Evolutionary conservation across 2,329 filamentous ascomycete genomes (phyloP).

Genomic region (Alternaria tenuissima): DNA sequence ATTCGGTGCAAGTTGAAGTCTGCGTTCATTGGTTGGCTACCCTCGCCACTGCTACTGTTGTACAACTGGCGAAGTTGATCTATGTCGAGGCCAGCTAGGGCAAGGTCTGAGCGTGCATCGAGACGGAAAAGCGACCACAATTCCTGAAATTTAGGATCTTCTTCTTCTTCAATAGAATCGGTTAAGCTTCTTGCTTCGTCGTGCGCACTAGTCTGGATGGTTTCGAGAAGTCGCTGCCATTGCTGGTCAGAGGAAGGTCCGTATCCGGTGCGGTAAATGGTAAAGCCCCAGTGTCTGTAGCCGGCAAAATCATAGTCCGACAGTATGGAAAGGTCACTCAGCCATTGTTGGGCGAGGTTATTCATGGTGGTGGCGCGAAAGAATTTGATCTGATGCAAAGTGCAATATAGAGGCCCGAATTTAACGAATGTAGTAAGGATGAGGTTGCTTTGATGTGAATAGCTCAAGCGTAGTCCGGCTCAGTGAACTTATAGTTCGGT

Average conservation of each 20-base stretch:
- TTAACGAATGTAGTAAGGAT: not conserved
- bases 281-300: slow-evolving; percentile 23
- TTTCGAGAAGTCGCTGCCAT: slow-evolving; percentile 24
- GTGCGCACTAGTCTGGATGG: slow-evolving; percentile 10
- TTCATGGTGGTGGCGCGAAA: not conserved
- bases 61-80: slow-evolving; percentile 24
- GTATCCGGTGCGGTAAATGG: slow-evolving; percentile 26
- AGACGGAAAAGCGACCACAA: slow-evolving; percentile 22
- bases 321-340: not conserved
- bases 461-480: not conserved
- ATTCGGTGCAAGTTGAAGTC: slow-evolving; percentile 11
- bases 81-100: slow-evolving; percentile 16
- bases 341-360: not conserved
- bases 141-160: slow-evolving; percentile 14
- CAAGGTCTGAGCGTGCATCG: slow-evolving; percentile 21
- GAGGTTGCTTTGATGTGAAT: not conserved
- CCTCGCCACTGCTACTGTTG: slow-evolving; percentile 11
- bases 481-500: no score
- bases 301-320: not conserved
- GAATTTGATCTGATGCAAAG: not conserved
- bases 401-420: not conserved
- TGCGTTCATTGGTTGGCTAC: slow-evolving; percentile 19
- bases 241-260: slow-evolving; percentile 19
- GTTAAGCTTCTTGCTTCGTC: not conserved
- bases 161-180: not conserved